Evolutionary conservation across 345 rosid species (phyloP), one percentile per base, ranked within the genome.

Genomic region (Raphanus sativus): DNA sequence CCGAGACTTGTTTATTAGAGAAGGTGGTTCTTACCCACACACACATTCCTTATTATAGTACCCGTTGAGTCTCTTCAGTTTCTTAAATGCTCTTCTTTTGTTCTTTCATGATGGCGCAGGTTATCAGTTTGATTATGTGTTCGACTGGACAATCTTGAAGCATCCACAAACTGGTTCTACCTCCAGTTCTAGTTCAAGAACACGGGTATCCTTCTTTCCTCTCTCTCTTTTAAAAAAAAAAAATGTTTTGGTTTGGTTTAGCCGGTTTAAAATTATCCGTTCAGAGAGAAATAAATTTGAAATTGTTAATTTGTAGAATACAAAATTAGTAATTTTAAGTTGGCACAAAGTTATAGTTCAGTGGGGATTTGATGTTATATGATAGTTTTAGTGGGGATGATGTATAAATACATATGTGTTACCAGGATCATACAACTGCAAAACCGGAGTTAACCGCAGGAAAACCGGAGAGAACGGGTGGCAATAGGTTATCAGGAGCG

Each of bases 141-240:
- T 89, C 77, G 94, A 91, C 85, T 91, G 94, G 97, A 91, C 97
- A 67, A 87, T 87, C 45, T 73, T 89, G 76, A 91, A 91, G 86
- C 83, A 79, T 67, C 92, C 92, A 65, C 97, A 91, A 74, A 75
- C 85, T 48, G 81, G 89, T 71, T 73, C 88, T 73, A 85, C 94
- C 83, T 81, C 97, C 60, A 84, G 91, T 73, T 79, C 77, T 67
- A 66, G 78, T 8, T 79, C 82, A 66, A 48, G 77, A 25, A 52
- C 65, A 61, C 67, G 69, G 74, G 77, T 74, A 32, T 3, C 32
- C 3, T 4, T 29, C 0, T 3, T 3, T 4, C 32, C 21, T 21
- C 21, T 21, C 21, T 21, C 1, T 3, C 4, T 29, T 29, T 29
- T 29, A 29, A 1, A 29, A 21, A 21, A 28, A 28, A 28, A 28